Evolutionary conservation across 225 moss, liverwort and hornwort species (phyloP), one percentile per base, ranked within the genome.

Genomic region (Physcomitrellopsis africana): DNA sequence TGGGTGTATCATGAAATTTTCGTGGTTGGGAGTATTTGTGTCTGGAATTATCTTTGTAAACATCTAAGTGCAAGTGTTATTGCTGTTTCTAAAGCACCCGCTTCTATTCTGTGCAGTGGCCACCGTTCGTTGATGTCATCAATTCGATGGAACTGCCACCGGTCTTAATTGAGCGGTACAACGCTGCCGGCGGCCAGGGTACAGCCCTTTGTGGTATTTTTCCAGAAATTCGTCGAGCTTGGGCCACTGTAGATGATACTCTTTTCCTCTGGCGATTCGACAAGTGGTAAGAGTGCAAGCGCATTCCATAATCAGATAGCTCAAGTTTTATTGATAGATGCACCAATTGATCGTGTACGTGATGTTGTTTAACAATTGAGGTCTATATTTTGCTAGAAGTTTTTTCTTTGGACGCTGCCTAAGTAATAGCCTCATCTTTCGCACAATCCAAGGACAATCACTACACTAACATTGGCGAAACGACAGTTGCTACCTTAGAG

Each of bases 191-290:
- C 67, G 97, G 97, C 29, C 93, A 93, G 73, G 95, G 99, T 16
- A 99, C 95, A 64, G 95, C 95, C 73, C 88, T 95, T n/a, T 99
- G 99, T 84, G 95, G 95, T 51, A 90, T 99, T 66, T 99, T 99
- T 67, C 93, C 95, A 5, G 85, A 93, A 65, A 99, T 99, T 41
- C 85, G 99, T 70, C 90, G 99, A 82, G 93, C 95, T 8, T 99
- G 99, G 99, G 99, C 99, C 27, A 95, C 95, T 18, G 99, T 99
- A 53, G 95, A 99, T 67, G 93, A 99, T 78, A 99, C 99, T 44
- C 85, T 99, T 42, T 99, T 99, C 73, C 83, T 99, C 67, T 99
- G 95, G 99, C 88, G 95, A 57, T 99, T 99, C 73, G 99, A 99
- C 84, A 99, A 93, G 82, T 99, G 99, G 99, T 99, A 89, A 76